Evolutionary conservation across 352 stramenopile genomes (phyloP), one percentile per base, ranked within the genome.

Genomic region (Globisporangium megalacanthum): DNA sequence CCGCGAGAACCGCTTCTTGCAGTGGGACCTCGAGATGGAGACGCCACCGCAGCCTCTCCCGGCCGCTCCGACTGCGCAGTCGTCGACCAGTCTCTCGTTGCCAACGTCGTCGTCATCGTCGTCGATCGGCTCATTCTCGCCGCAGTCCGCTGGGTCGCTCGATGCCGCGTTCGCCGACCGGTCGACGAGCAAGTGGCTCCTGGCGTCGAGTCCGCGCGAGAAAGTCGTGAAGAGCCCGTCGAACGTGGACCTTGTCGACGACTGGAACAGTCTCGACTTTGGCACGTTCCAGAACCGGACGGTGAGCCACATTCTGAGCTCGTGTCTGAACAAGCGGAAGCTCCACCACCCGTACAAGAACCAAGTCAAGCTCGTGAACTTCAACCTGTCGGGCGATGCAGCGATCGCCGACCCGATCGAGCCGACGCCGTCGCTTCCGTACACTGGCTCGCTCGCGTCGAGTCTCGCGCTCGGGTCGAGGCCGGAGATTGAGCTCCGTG

Each of bases 321-420:
- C 83, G 5, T 92, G 83, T 54, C 60, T 90, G 56, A 78, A 92
- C 69, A 90, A 90, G 69, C 72, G 83, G 49, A 92, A 92, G 62
- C 57, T 92, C 15, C 75, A 89, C 48, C 77, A 89, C 56, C 83
- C 83, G 11, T 92, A 92, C 75, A 92, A 92, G 69, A 84, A 92
- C 51, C 80, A 87, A 42, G 77, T 92, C 33, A 86, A 89, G 54
- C 67, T 92, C 3, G 76, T 92, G 55, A 92, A 92, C 58, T 91
- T 92, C 55, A 87, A 77, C n/a, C 70, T 91, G 4, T 69, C 80
- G 6, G 62, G 73, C 17, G 67, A 56, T 2, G 39, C 54, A 9
- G 45, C 36, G 42, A 41, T 64, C 45, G 42, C 46, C 6, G 61
- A 61, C 8, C 54, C 54, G 9, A 47, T 62, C 39, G 31, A 49